Percentiles rank a stretch among this genome's conserved stretches.
Conservation (phyloP, 306 rosid species). For the Prunus davidiana region DNA sequence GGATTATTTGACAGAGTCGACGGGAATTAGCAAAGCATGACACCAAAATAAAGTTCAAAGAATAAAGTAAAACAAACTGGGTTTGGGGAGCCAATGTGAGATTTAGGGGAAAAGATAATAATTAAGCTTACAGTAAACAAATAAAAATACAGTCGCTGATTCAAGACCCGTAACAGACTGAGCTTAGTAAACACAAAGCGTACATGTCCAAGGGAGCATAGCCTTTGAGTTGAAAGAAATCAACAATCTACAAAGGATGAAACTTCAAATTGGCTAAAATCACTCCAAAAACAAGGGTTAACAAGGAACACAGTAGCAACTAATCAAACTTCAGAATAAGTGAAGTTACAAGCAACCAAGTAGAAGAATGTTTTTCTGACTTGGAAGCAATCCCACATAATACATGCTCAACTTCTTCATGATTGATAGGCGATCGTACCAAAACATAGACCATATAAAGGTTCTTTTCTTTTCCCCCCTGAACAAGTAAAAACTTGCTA, state of each 20-base stretch:
- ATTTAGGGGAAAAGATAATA: too few relatives aligned
- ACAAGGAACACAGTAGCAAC: neutral
- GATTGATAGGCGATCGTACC: neutral
- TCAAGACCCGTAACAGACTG: neutral
- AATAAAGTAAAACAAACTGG: too few relatives aligned
- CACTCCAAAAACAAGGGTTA: neutral
- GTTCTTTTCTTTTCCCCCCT: neutral
- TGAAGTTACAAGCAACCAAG: neutral
- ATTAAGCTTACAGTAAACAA: neutral
- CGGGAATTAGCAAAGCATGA: too few relatives aligned
- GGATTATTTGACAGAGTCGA: too few relatives aligned
- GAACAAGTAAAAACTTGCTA: neutral
- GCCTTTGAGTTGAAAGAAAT: neutral
- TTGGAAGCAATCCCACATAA: neutral
- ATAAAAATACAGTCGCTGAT: neutral
- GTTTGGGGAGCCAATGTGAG: too few relatives aligned
- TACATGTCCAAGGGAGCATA: neutral
- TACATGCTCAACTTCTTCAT: neutral
- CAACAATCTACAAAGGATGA: neutral
- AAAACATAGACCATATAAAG: neutral
- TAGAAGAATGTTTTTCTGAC: neutral
- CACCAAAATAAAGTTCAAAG: too few relatives aligned
- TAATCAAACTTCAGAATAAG: neutral
- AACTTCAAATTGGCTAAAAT: neutral
- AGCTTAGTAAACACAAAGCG: neutral